A percentile compares a stretch with the other conserved stretches of the same genome.
Conservation (phyloP, 441 rosid genomes). For the Pelargonium australe region DNA sequence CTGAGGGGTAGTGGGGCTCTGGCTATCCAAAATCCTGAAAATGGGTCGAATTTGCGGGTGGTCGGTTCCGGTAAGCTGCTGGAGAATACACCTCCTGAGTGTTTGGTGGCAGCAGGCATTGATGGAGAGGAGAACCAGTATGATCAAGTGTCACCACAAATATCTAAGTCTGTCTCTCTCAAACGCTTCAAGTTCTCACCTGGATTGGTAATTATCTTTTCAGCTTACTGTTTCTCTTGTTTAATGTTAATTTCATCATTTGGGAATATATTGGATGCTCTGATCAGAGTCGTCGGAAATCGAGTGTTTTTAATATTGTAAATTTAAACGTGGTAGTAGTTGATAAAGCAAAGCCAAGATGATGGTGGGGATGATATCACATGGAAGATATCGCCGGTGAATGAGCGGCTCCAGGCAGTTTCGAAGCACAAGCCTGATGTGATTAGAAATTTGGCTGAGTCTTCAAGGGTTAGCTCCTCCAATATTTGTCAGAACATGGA, state of each 20-base stretch:
- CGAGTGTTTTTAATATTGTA: not conserved
- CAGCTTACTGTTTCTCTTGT: not conserved
- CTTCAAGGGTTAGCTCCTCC: conserved; percentile 41
- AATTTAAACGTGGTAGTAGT: conserved; percentile 30
- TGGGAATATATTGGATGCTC: not conserved
- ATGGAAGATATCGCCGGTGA: conserved; percentile 95
- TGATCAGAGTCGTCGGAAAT: not conserved
- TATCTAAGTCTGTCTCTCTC: conserved; percentile 41
- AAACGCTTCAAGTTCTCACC: conserved; percentile 83
- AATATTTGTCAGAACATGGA: conserved; percentile 53
- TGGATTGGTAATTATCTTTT: conserved; percentile 51
- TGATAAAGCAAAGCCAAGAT: conserved; percentile 92
- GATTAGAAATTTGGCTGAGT: conserved; percentile 38
- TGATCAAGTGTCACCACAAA: conserved; percentile 46
- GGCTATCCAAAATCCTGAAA: not conserved
- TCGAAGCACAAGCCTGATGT: conserved; percentile 54
- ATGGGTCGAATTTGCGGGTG: not conserved
- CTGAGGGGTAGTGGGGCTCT: not conserved
- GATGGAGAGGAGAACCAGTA: conserved; percentile 20
- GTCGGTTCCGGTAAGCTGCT: not conserved
- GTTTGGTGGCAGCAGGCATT: conserved; percentile 18
- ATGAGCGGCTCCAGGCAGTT: conserved; percentile 65
- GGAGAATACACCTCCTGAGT: conserved; percentile 25
- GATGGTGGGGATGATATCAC: conserved; percentile 79
- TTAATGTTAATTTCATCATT: not conserved